Evolutionary conservation across 768 basidiomycete species (phyloP).

Genomic region (Lactarius hengduanensis): DNA sequence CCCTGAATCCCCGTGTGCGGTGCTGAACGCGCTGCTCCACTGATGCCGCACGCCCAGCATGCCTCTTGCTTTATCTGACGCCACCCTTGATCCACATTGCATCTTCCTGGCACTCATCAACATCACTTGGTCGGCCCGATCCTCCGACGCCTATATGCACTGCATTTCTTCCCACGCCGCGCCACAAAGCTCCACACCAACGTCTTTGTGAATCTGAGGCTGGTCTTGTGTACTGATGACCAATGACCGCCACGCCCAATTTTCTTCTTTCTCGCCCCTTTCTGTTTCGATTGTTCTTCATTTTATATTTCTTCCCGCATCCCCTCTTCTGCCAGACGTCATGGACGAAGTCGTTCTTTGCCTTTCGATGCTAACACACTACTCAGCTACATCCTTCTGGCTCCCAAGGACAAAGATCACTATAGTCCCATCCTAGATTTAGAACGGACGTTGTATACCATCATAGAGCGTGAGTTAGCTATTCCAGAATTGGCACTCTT

Average conservation of each 20-base stretch:
- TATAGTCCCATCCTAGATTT: constrained; percentile 84
- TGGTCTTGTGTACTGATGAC: neutral
- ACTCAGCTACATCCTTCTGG: constrained; percentile 69
- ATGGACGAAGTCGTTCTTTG: constrained; percentile 2
- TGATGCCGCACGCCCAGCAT: constrained; percentile 1
- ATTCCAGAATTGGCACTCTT: neutral
- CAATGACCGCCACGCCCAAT: neutral
- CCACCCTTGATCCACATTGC: constrained; percentile 17
- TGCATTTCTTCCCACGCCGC: neutral
- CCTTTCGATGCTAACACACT: constrained; percentile 1
- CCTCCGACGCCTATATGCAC: neutral
- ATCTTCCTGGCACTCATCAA: neutral
- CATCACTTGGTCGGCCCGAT: constrained; percentile 11
- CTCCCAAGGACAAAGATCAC: constrained; percentile 81
- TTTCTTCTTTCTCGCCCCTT: neutral
- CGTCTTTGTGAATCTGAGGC: neutral
- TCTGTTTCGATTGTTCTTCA: neutral
- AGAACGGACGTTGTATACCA: constrained; percentile 66
- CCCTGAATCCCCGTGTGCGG: constrained; percentile 6
- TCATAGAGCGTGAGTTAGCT: constrained; percentile 51
- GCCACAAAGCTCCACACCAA: neutral
- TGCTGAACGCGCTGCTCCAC: constrained; percentile 8
- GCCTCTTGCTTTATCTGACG: neutral
- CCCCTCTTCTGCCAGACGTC: constrained; percentile 11
- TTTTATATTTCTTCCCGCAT: neutral